These are phyloP conservation scores for Torulaspora pretoriensis DNA, from an alignment of 1,139 yeast genomes.

Conservation along the genomic window DNA sequence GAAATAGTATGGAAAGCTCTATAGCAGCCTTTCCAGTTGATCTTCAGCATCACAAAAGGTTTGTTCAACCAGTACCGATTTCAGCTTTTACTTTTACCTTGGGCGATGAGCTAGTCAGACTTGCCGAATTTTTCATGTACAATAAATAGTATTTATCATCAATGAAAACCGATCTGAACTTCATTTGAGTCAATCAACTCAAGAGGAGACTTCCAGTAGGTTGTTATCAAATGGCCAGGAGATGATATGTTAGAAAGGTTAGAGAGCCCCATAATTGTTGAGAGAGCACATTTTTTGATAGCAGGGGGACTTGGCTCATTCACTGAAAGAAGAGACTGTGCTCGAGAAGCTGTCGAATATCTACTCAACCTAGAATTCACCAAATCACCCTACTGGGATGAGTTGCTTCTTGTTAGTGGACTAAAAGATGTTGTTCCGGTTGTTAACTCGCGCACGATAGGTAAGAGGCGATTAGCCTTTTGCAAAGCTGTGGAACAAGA, in stretches of 20 bases:
- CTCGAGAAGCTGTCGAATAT: slow-evolving; percentile 15
- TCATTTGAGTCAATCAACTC: too few species aligned
- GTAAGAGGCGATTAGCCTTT: slow-evolving; percentile 4
- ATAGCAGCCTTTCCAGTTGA: slow-evolving; percentile 2
- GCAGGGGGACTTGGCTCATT: slow-evolving; percentile 5
- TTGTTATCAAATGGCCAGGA: background rate
- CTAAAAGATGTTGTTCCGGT: slow-evolving; percentile 1
- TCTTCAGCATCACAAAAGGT: slow-evolving; percentile 4
- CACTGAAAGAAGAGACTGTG: slow-evolving; percentile 14
- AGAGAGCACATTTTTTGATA: slow-evolving; percentile 19
- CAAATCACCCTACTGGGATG: slow-evolving; percentile 20
- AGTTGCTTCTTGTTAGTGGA: slow-evolving; percentile 12
- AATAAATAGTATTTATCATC: too few species aligned
- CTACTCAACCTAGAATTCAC: slow-evolving; percentile 13
- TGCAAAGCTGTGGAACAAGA: slow-evolving; percentile 22
- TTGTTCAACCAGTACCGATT: background rate
- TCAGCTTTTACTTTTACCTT: background rate
- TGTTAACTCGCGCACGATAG: background rate
- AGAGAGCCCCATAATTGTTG: slow-evolving; percentile 16
- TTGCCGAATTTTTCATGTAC: background rate
- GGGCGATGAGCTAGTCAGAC: slow-evolving; percentile 4
- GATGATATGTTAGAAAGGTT: slow-evolving; percentile 5
- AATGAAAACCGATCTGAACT: too few species aligned
- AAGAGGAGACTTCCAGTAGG: background rate
- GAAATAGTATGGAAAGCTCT: slow-evolving; percentile 7